These are phyloP conservation scores for Neurospora sp. DNA, from an alignment of 495 filamentous ascomycete genomes.

Conservation along the genomic window DNA sequence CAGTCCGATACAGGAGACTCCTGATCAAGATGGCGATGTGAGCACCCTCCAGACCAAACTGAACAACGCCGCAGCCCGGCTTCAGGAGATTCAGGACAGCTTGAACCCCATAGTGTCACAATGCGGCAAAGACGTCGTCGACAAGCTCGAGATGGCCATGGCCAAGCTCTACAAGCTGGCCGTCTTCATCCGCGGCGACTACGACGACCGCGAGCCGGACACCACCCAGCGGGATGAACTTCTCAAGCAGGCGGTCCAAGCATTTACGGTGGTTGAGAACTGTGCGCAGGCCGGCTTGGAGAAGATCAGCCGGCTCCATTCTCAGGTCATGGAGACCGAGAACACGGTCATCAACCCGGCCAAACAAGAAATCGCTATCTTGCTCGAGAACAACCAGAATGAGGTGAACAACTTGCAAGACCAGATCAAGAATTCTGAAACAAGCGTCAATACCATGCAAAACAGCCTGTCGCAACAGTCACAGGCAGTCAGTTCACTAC, in stretches of 20 bases:
- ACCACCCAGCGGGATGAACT: not conserved
- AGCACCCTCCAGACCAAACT: not conserved
- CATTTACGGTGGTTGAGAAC: not conserved
- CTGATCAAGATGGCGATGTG: not conserved
- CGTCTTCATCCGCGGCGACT: conserved; percentile 3
- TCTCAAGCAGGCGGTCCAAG: not conserved
- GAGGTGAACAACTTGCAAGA: not conserved
- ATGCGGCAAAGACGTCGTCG: not conserved
- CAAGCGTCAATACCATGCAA: not conserved
- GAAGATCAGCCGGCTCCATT: not conserved
- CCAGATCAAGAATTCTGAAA: not conserved
- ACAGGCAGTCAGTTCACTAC: not conserved
- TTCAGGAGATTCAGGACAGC: not conserved
- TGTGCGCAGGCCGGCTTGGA: not conserved
- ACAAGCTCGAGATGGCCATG: conserved; percentile 3
- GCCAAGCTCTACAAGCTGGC: not conserved
- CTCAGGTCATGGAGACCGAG: not conserved
- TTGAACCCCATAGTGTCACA: not conserved
- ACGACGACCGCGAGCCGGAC: not conserved
- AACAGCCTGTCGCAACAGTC: not conserved
- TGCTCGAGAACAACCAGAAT: not conserved
- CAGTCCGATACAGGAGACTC: not conserved
- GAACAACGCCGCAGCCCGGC: not conserved
- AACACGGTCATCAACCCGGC: not conserved
- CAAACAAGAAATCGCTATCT: not conserved